Evolutionary conservation across 2,329 filamentous ascomycete genomes (phyloP).

Genomic region (Pseudogymnoascus sp.): DNA sequence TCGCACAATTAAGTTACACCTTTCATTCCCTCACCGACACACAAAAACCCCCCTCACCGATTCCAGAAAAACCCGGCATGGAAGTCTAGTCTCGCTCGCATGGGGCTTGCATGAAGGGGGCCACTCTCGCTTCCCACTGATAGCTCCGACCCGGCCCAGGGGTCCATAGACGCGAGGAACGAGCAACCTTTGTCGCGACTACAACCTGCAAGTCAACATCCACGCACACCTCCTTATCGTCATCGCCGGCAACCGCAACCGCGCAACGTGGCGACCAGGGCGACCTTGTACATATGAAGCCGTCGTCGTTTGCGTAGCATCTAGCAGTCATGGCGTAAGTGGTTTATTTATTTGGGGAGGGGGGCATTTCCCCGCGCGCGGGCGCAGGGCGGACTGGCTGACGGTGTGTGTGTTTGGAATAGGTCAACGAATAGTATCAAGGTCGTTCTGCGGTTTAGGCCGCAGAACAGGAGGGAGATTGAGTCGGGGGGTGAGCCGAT

Average conservation of each 20-base stretch:
- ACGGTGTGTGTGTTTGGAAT: neutral
- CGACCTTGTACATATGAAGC: slow-evolving; percentile 5
- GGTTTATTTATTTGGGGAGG: neutral
- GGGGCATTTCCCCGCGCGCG: neutral
- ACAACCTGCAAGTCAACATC: neutral
- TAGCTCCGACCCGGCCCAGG: neutral
- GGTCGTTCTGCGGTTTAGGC: slow-evolving; percentile 96
- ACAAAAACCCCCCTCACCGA: neutral
- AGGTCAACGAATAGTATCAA: slow-evolving; percentile 53
- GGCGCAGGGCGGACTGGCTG: neutral
- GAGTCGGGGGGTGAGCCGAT: slow-evolving; percentile 86
- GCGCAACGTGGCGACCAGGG: slow-evolving; percentile 1
- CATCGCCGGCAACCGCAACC: neutral
- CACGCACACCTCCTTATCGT: slow-evolving; percentile 9
- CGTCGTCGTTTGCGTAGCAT: neutral
- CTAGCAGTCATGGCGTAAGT: slow-evolving; percentile 7
- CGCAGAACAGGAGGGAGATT: slow-evolving; percentile 91
- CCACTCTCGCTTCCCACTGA: slow-evolving; percentile 1
- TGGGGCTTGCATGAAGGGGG: neutral
- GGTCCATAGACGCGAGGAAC: neutral
- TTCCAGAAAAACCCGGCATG: neutral
- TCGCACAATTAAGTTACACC: slow-evolving; percentile 1
- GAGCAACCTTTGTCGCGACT: neutral
- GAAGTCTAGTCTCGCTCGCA: neutral
- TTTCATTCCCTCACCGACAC: too few relatives aligned